phyloP scores from a whole-genome alignment of 192 early-diverging fungal genomes.

The Gonapodya prolifera region DNA sequence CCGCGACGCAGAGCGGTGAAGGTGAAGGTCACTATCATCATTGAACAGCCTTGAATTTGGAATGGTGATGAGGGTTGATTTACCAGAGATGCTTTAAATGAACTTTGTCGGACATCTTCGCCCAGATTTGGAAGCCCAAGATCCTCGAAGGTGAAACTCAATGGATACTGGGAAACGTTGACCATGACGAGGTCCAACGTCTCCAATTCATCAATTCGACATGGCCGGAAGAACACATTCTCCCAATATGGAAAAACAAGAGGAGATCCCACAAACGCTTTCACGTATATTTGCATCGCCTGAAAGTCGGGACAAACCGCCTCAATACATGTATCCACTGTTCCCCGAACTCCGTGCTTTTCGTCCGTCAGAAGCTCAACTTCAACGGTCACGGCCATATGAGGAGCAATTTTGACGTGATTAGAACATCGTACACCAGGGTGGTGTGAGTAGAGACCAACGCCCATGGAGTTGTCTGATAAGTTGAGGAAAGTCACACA shows the following conservation, averaged over 20 bases:
- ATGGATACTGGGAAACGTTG: slow-evolving; percentile 44
- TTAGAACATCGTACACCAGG: slow-evolving; percentile 32
- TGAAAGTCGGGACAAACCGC: slow-evolving; percentile 49
- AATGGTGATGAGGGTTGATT: slow-evolving; percentile 5
- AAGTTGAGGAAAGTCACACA: slow-evolving; percentile 45
- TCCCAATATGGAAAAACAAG: slow-evolving; percentile 40
- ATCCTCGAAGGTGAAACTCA: slow-evolving; percentile 17
- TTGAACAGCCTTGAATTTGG: slow-evolving; percentile 17
- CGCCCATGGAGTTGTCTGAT: slow-evolving; percentile 24
- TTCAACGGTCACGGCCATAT: slow-evolving; percentile 42
- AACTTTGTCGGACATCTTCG: slow-evolving; percentile 1
- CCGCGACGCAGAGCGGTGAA: slow-evolving; percentile 27
- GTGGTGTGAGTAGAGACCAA: slow-evolving; percentile 35
- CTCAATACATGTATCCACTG: slow-evolving; percentile 33
- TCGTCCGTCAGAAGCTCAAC: slow-evolving; percentile 22
- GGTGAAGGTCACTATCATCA: slow-evolving; percentile 28
- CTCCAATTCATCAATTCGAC: slow-evolving; percentile 18
- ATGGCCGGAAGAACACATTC: slow-evolving; percentile 36
- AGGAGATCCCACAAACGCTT: slow-evolving; percentile 38
- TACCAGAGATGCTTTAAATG: not conserved
- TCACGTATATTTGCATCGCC: slow-evolving; percentile 33
- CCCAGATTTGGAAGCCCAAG: slow-evolving; percentile 5
- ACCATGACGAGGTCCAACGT: slow-evolving; percentile 20
- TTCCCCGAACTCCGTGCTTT: slow-evolving; percentile 15
- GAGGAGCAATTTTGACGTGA: slow-evolving; percentile 31